phyloP scores from a whole-genome alignment of 257 asterid species.

The Solanum paucissectum region DNA sequence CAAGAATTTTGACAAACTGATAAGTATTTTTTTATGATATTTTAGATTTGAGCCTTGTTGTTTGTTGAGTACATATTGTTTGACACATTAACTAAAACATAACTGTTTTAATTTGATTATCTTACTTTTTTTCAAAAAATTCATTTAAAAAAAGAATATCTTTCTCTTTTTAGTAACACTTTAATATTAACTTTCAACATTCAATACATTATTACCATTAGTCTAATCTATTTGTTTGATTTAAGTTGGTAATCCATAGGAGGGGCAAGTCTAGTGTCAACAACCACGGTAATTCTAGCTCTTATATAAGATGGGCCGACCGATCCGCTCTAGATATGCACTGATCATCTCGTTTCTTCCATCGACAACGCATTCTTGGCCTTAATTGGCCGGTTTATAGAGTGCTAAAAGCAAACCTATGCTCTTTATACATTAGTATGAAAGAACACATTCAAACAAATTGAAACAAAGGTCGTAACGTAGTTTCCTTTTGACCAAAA shows the following conservation, averaged over 20 bases:
- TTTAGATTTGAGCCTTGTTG: too few species aligned
- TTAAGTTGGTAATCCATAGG: too few species aligned
- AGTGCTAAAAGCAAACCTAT: background rate
- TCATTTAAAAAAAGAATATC: accelerated
- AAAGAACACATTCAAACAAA: background rate
- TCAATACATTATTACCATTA: too few species aligned
- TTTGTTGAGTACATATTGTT: background rate
- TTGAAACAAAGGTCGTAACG: too few species aligned
- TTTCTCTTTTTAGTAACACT: too few species aligned
- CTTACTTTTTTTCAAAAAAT: background rate
- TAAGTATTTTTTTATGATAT: background rate
- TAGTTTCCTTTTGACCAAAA: too few species aligned
- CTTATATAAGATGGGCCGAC: too few species aligned
- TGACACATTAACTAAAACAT: background rate
- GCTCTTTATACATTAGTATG: too few species aligned
- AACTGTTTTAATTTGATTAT: background rate
- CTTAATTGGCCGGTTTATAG: background rate
- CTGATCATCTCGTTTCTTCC: background rate
- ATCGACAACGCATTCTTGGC: background rate
- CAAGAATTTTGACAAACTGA: too few species aligned
- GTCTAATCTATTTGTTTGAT: too few species aligned
- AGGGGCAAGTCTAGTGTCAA: too few species aligned
- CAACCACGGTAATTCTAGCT: too few species aligned
- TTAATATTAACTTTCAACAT: background rate
- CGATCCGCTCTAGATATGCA: background rate